These are phyloP conservation scores for Penicillium coprophilum DNA, from an alignment of 495 filamentous ascomycete genomes.

Conservation along the genomic window DNA sequence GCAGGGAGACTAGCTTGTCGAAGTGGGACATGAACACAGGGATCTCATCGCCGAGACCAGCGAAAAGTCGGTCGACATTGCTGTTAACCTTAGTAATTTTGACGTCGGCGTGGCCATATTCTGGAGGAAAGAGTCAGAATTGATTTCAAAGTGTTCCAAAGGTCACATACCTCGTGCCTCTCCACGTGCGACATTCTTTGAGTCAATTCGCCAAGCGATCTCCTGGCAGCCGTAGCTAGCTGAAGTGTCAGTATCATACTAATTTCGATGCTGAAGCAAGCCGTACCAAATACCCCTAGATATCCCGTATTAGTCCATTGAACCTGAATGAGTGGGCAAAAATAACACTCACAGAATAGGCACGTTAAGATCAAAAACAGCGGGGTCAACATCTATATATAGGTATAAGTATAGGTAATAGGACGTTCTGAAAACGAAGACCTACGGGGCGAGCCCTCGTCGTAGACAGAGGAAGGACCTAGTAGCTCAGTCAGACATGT, in stretches of 20 bases:
- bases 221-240: conserved; percentile 26
- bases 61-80: conserved; percentile 26
- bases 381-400: conserved; percentile 25
- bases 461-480: conserved; percentile 28
- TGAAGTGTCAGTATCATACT: conserved; percentile 15
- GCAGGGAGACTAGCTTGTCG: conserved; percentile 31
- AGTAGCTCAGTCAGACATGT: conserved; percentile 13
- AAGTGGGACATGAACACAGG: conserved; percentile 31
- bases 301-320: conserved; percentile 13
- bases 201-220: conserved; percentile 23
- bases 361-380: conserved; percentile 24
- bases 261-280: not conserved
- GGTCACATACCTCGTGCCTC: conserved; percentile 22
- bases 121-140: conserved; percentile 12
- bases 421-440: conserved; percentile 1
- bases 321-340: not conserved
- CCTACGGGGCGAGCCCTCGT: conserved; percentile 26
- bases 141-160: not conserved
- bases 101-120: conserved; percentile 30
- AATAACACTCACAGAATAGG: conserved; percentile 22
- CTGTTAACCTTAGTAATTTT: conserved; percentile 15
- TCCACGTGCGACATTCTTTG: conserved; percentile 23
- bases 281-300: conserved; percentile 30
- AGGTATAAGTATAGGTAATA: conserved; percentile 14
- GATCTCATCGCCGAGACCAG: conserved; percentile 25